These are phyloP conservation scores for Rubia tinctorum DNA, from an alignment of 305 asterid genomes.

Conservation along the genomic window DNA sequence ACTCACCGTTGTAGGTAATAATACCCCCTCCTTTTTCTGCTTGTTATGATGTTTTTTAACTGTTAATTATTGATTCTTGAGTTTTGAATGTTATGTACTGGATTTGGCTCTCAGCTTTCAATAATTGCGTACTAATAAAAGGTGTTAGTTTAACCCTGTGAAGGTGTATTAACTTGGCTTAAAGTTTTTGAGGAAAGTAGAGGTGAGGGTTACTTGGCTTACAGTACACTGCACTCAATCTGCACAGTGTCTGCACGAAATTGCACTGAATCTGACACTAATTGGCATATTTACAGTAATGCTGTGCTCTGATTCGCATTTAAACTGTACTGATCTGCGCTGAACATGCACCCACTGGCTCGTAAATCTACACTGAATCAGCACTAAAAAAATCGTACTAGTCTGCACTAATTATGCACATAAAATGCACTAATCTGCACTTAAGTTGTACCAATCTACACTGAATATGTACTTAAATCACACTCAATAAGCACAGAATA, in stretches of 20 bases:
- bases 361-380: too few relatives aligned
- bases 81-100: background rate
- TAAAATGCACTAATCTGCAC: background rate
- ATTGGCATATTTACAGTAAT: too few relatives aligned
- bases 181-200: background rate
- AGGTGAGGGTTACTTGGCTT: background rate
- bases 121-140: background rate
- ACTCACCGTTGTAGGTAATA: slow-evolving; percentile 62
- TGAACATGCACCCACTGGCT: too few relatives aligned
- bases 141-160: background rate
- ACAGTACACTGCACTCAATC: too few relatives aligned
- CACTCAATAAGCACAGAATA: background rate
- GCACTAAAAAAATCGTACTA: too few relatives aligned
- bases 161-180: background rate
- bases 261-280: too few relatives aligned
- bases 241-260: too few relatives aligned
- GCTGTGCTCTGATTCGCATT: background rate
- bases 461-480: too few relatives aligned
- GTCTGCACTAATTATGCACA: background rate
- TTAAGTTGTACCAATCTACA: too few relatives aligned
- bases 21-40: background rate
- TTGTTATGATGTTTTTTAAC: background rate
- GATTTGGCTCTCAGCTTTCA: background rate
- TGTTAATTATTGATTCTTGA: background rate
- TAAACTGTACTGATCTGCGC: background rate